Base-by-base conservation (phyloP, 495 filamentous ascomycete genomes). In the Penicillium coprophilum region DNA sequence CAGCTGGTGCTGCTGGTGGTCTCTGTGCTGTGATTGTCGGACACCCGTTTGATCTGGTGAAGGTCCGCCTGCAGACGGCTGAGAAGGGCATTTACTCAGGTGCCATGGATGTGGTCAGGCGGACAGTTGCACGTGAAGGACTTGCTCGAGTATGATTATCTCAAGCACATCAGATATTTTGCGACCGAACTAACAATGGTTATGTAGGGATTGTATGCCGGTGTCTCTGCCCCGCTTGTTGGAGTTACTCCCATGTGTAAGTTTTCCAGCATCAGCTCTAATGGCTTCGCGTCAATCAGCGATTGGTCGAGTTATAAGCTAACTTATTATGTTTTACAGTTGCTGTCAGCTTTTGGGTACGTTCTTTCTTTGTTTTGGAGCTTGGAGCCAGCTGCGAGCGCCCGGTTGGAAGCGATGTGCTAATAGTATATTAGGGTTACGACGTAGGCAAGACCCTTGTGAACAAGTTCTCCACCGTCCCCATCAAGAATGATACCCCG, bases 231-330 rank as follows among this genome's bases (percentile, higher is more conserved):
- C 63, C 95, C 94, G 39, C 76, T 98, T 58, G 87, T 96, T 11
- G 94, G 95, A 39, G 94, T 98, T 19, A 97, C 94, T 57, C 94
- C 94, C 30, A 97, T 97, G 95, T 98, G 93, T 96, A 85, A 78
- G 90, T 82, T 58, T 53, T 43, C 34, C 17, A n/a, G 3, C 20
- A 10, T 7, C 3, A 12, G 34, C 27, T 39, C 36, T 36, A 46
- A 60, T 59, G 40, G 53, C 28, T 54, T 13, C 21, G 13, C 23
- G 15, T 23, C 6, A 44, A 19, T 23, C 6, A 44, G 5, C 10
- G 32, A 32, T 10, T 28, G 2, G 3, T n/a, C 27, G 40, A 50
- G 27, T 23, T 5, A 23, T 15, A 36, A 50, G 47, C 62, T 67
- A 46, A 67, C 21, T 30, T 19, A 0, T 39, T 2, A 15, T 27